Conservation (phyloP, 192 early-diverging fungal genomes). For the Dissophora ornata region DNA sequence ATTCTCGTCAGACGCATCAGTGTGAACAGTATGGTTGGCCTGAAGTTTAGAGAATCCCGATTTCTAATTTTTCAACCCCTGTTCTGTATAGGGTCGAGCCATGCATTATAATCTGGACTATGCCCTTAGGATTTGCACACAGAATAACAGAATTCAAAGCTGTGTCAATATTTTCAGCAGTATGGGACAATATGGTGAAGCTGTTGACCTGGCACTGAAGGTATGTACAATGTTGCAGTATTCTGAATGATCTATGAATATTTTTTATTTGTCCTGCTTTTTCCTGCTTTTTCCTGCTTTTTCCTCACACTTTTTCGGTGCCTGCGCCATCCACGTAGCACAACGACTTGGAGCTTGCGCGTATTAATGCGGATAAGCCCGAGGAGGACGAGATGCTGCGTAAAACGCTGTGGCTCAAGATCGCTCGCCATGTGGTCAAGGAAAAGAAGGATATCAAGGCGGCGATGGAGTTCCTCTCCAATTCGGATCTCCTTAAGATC, state of each 20-base stretch:
- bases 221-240: no score
- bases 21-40: not conserved
- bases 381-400: slow-evolving; percentile 85
- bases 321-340: slow-evolving; percentile 55
- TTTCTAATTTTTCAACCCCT: no score
- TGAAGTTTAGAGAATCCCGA: no score
- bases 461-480: slow-evolving; percentile 85
- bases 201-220: slow-evolving; percentile 89
- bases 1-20: not conserved
- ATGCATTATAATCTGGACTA: slow-evolving; percentile 93
- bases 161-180: slow-evolving; percentile 92
- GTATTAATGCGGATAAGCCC: slow-evolving; percentile 93
- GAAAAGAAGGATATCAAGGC: slow-evolving; percentile 86
- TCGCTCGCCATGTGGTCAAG: slow-evolving; percentile 91
- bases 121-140: slow-evolving; percentile 89
- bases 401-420: slow-evolving; percentile 93
- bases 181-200: slow-evolving; percentile 91
- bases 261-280: no score
- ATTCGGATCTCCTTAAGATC: slow-evolving; percentile 87
- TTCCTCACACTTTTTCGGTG: no score
- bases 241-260: no score
- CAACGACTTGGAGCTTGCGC: slow-evolving; percentile 88
- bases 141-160: slow-evolving; percentile 83
- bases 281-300: no score
- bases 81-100: slow-evolving; percentile 68